phyloP scores from a whole-genome alignment of 768 basidiomycete genomes.

The Cystobasidium onofrii region DNA sequence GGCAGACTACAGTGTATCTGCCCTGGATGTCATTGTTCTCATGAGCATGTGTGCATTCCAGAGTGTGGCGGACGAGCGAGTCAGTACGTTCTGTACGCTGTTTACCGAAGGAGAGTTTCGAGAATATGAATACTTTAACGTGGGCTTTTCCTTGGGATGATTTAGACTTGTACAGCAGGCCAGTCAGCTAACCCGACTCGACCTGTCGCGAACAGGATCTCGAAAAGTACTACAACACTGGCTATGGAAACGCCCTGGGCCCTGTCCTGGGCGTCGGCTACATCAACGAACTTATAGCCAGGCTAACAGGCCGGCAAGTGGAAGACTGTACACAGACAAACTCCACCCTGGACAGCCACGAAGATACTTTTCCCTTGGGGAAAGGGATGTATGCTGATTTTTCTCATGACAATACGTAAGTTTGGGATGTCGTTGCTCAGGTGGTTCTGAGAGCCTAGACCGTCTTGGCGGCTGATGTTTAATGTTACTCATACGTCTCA shows the following conservation, averaged over 20 bases:
- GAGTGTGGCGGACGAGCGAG: constrained; percentile 52
- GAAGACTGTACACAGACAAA: constrained; percentile 32
- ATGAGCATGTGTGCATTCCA: constrained; percentile 75
- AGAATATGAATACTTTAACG: constrained; percentile 56
- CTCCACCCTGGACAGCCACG: constrained; percentile 57
- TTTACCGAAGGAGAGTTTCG: constrained; percentile 60
- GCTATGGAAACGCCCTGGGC: constrained; percentile 58
- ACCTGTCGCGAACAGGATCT: too few species aligned
- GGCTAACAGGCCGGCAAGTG: constrained; percentile 53
- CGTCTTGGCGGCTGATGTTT: neutral
- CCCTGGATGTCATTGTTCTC: constrained; percentile 55
- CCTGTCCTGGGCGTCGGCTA: constrained; percentile 77
- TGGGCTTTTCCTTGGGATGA: too few species aligned
- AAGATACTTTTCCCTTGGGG: constrained; percentile 61
- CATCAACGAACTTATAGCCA: constrained; percentile 76
- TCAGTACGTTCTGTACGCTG: constrained; percentile 65
- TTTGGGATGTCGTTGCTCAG: too few species aligned
- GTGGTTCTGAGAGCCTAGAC: too few species aligned
- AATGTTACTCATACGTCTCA: too few species aligned
- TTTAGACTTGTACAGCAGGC: too few species aligned
- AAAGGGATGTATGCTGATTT: constrained; percentile 62
- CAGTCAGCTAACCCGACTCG: too few species aligned
- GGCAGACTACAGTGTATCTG: constrained; percentile 56
- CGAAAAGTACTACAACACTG: constrained; percentile 61
- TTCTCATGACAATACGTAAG: constrained; percentile 65